These are phyloP conservation scores for Boletus rex-veris DNA, from an alignment of 768 basidiomycete species.

Conservation along the genomic window DNA sequence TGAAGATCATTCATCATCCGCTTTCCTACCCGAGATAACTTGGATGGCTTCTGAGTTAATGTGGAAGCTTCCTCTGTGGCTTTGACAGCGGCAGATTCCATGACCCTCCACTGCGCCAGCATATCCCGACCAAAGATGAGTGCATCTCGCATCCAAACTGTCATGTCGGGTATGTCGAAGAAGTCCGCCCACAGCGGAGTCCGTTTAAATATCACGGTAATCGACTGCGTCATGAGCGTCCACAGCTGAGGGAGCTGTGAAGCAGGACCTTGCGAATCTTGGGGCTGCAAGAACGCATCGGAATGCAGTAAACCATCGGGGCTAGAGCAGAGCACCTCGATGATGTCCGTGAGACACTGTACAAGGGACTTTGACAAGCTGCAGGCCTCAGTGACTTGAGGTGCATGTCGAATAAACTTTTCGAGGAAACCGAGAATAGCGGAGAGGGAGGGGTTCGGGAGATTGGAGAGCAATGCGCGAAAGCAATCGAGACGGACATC, in stretches of 20 bases:
- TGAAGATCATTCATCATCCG: constrained; percentile 79
- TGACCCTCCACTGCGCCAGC: constrained; percentile 72
- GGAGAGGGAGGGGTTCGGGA: constrained; percentile 61
- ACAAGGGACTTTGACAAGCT: constrained; percentile 87
- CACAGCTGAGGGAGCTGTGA: constrained; percentile 68
- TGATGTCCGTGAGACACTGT: constrained; percentile 86
- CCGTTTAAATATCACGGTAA: constrained; percentile 80
- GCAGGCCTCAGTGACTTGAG: constrained; percentile 77
- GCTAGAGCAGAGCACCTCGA: constrained; percentile 79
- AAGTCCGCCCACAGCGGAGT: constrained; percentile 80
- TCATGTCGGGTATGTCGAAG: constrained; percentile 82
- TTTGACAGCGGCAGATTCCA: constrained; percentile 58
- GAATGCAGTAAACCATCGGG: constrained; percentile 69
- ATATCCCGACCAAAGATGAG: constrained; percentile 89
- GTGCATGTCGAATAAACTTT: constrained; percentile 61
- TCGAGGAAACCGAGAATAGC: constrained; percentile 69
- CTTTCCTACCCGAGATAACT: constrained; percentile 58
- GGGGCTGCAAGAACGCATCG: constrained; percentile 44
- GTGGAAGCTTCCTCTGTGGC: constrained; percentile 20
- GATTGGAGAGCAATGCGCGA: constrained; percentile 66
- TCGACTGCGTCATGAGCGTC: constrained; percentile 74
- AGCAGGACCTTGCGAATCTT: constrained; percentile 44
- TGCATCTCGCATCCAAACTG: constrained; percentile 97
- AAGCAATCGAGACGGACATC: constrained; percentile 88
- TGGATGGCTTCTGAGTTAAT: constrained; percentile 34